These are phyloP conservation scores for Scleroderma bovista DNA, from an alignment of 768 basidiomycete genomes.

Conservation along the genomic window DNA sequence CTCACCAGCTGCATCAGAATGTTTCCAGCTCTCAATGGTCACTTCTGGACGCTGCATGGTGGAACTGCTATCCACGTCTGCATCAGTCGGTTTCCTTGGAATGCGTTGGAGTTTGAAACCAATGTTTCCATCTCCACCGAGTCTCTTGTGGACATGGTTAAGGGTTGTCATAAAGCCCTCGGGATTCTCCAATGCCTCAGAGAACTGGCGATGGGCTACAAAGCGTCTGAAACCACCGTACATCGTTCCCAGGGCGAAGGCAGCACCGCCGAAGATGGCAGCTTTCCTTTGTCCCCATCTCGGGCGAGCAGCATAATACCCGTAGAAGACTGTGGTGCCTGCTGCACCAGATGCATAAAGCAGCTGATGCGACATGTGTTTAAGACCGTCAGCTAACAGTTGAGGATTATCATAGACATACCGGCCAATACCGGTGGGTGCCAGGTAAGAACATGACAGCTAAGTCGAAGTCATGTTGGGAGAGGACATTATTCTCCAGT, in stretches of 20 bases:
- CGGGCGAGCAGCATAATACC: constrained; percentile 21
- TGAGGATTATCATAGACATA: constrained; percentile 24
- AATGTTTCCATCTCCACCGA: constrained; percentile 27
- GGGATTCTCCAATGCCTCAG: constrained; percentile 27
- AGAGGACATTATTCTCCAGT: constrained; percentile 22
- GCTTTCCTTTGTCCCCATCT: constrained; percentile 23
- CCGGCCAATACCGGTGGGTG: constrained; percentile 39
- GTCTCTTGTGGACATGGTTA: constrained; percentile 24
- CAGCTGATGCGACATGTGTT: constrained; percentile 5
- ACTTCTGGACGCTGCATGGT: constrained; percentile 5
- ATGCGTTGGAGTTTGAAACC: constrained; percentile 21
- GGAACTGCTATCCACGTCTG: constrained; percentile 1
- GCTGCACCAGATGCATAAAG: constrained; percentile 19
- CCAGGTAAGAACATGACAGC: constrained; percentile 51
- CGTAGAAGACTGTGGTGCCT: constrained; percentile 22
- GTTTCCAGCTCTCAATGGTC: constrained; percentile 12
- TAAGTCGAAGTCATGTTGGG: constrained; percentile 49
- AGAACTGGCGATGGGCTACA: constrained; percentile 24
- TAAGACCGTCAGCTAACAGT: background rate
- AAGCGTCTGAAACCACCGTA: constrained; percentile 30
- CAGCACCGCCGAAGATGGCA: constrained; percentile 17
- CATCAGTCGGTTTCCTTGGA: constrained; percentile 10
- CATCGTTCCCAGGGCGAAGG: constrained; percentile 24
- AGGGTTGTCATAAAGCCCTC: constrained; percentile 26
- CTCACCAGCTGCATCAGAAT: constrained; percentile 11